Evolutionary conservation across 345 rosid species (phyloP), one percentile per base, ranked within the genome.

Genomic region (Ceriops zippeliana): DNA sequence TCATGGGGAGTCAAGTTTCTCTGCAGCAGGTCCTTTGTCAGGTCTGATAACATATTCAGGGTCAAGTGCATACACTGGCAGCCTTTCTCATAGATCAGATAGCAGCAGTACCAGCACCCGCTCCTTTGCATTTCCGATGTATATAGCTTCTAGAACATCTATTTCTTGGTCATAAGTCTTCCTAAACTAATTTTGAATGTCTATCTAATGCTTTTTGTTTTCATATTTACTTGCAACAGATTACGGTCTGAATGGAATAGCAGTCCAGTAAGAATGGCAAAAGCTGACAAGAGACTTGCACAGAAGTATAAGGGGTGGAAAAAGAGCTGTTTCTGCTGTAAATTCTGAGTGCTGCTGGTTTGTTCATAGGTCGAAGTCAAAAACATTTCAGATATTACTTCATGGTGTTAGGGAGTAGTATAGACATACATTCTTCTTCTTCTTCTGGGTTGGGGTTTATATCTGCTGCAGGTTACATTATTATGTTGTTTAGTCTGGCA

Each of bases 81-180:
- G 86, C 67, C 78, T 91, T 61, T 95, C 97, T 17, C 85, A 77
- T 62, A 79, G 97, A 76, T 95, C 97, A 0, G 96, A 95, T 63
- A 89, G 96, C 88, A 95, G 99, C 84, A 83, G 90, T n/a, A 84
- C 97, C 1, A 95, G 97, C 77, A 84, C 89, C 65, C 87, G 93
- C 70, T 95, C 99, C 32, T 95, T 95, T 22, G 96, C 99, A 65
- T 95, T 95, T 77, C 99, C 99, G 0, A 56, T 84, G 99, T 95
- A 85, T 73, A 30, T 65, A 37, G 52, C 74, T 63, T 8, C 11
- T 34, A 52, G 34, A 32, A 37, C 63, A 28, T 71, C 28, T 28
- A 13, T 67, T 59, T 28, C 8, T 3, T 26, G 8, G 32, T 28
- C 19, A 20, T 16, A 58, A 17, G 9, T 26, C 24, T 5, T 1